These are phyloP conservation scores for Diaporthe citrichinensis DNA, from an alignment of 2,329 filamentous ascomycete species.

Conservation along the genomic window DNA sequence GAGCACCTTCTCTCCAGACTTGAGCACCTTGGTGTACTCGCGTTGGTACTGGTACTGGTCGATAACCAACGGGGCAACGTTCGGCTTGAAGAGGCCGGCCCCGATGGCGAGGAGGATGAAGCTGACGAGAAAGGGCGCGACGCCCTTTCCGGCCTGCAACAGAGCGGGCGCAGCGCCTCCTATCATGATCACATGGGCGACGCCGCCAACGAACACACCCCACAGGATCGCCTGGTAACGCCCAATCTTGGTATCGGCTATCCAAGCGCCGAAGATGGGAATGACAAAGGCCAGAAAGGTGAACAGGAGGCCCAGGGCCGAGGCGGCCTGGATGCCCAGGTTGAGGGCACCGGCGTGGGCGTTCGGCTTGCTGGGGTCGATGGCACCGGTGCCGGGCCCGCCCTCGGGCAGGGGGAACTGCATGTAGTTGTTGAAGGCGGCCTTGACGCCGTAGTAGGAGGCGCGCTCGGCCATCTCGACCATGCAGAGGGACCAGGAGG, in stretches of 20 bases:
- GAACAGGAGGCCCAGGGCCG: slow-evolving; percentile 61
- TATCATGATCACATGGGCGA: slow-evolving; percentile 76
- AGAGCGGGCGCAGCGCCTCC: slow-evolving; percentile 73
- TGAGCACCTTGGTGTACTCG: slow-evolving; percentile 57
- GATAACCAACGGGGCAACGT: slow-evolving; percentile 58
- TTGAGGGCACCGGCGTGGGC: slow-evolving; percentile 65
- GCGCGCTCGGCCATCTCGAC: slow-evolving; percentile 67
- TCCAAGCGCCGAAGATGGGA: slow-evolving; percentile 66
- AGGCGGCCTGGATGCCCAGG: slow-evolving; percentile 62
- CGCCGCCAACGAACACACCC: slow-evolving; percentile 68
- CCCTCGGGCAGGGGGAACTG: slow-evolving; percentile 65
- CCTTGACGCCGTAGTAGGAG: slow-evolving; percentile 66
- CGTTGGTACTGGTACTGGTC: slow-evolving; percentile 60
- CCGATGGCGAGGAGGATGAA: slow-evolving; percentile 77
- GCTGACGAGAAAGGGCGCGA: slow-evolving; percentile 73
- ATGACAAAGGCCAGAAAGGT: slow-evolving; percentile 65
- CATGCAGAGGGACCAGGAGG: slow-evolving; percentile 62
- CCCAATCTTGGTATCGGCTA: slow-evolving; percentile 76
- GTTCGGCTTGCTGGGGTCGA: slow-evolving; percentile 50
- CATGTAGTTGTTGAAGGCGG: slow-evolving; percentile 69
- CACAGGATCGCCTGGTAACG: slow-evolving; percentile 76
- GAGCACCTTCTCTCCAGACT: slow-evolving; percentile 60
- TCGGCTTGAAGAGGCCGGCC: slow-evolving; percentile 80
- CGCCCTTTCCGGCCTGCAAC: slow-evolving; percentile 63
- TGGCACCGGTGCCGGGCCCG: slow-evolving; percentile 52